phyloP scores from a whole-genome alignment of 768 basidiomycete genomes.

The Leccinum incarnatum region DNA sequence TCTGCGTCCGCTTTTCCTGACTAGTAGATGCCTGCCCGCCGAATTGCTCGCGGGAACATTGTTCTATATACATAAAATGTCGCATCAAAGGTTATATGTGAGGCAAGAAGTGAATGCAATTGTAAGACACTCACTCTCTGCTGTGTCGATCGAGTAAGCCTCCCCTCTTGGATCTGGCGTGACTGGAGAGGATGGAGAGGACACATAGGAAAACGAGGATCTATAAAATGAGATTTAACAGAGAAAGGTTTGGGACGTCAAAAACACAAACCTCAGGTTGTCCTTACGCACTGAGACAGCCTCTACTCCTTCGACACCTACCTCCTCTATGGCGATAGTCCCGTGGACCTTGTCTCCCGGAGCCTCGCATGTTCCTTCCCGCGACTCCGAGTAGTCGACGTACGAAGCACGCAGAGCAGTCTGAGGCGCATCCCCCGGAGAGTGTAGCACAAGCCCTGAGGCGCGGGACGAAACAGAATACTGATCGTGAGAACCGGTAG shows the following conservation, averaged over 20 bases:
- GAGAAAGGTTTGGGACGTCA: background rate
- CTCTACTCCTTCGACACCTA: background rate
- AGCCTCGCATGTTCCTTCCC: background rate
- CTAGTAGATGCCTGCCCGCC: background rate
- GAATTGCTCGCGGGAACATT: background rate
- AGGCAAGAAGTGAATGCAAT: background rate
- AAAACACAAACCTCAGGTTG: background rate
- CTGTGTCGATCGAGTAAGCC: background rate
- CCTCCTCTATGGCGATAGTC: background rate
- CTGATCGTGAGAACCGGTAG: background rate
- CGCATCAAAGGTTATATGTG: background rate
- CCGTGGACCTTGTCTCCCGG: background rate
- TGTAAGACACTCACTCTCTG: slow-evolving; percentile 1
- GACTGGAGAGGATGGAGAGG: background rate
- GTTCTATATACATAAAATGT: background rate
- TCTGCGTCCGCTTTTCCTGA: background rate
- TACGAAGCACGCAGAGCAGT: background rate
- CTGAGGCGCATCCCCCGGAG: background rate
- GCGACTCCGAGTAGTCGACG: background rate
- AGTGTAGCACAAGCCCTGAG: background rate
- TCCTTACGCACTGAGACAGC: background rate
- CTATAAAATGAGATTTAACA: background rate
- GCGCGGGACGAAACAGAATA: background rate
- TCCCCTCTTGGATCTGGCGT: background rate
- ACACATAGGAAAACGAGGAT: background rate